Percentiles rank a stretch among this genome's conserved stretches.
Evolutionary conservation across 306 rosid genomes (phyloP).

Genomic region (Gillenia trifoliata): DNA sequence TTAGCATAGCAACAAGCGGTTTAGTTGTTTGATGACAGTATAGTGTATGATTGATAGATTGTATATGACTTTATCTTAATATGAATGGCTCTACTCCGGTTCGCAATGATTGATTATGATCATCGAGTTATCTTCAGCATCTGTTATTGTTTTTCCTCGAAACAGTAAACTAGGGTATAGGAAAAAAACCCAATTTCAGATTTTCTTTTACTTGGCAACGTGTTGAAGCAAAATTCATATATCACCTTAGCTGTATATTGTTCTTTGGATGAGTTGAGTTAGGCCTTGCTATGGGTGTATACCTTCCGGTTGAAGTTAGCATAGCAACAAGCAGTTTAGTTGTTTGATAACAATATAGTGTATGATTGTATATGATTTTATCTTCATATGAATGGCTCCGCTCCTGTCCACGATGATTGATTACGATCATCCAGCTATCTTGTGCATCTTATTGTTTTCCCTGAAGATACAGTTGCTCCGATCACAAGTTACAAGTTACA

Average conservation of each 20-base stretch:
- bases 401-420: neutral
- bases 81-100: neutral
- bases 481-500: neutral
- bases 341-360: neutral
- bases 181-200: neutral
- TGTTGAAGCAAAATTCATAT: neutral
- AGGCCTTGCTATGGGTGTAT: neutral
- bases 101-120: neutral
- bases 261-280: slow-evolving; percentile 2
- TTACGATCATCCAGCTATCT: neutral
- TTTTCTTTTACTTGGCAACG: neutral
- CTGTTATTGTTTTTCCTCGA: neutral
- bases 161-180: neutral
- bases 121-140: neutral
- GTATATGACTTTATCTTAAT: neutral
- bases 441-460: neutral
- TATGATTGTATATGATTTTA: neutral
- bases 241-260: neutral
- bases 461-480: neutral
- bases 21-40: neutral
- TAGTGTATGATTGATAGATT: neutral
- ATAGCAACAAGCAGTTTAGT: neutral
- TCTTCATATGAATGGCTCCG: neutral
- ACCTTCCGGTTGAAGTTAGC: neutral
- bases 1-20: neutral